Base-by-base conservation (phyloP, 805 yeast species). In the Ogataea angusta region DNA sequence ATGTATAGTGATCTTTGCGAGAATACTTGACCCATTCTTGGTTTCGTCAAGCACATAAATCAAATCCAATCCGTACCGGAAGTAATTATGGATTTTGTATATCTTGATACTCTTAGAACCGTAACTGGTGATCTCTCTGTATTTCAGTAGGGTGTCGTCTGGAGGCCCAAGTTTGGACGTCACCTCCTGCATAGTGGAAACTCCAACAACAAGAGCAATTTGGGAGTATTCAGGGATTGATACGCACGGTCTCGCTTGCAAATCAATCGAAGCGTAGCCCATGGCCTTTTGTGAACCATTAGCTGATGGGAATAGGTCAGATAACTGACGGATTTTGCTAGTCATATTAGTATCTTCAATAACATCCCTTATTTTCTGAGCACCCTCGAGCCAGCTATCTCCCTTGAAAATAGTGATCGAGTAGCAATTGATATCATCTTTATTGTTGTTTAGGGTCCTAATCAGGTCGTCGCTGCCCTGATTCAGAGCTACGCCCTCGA, bases 161-260 rank as follows among this genome's bases (percentile, higher is more conserved):
- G 85, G 84, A 2, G 81, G 78, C 0, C 85, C 85, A 15, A 79
- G 56, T 0, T 60, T 51, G 14, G 63, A 57, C 6, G 78, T 47
- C 0, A 76, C 58, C 16, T 71, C 73, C 46, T 74, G 79, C 59
- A 77, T 76, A 1, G 73, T 60, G 2, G 79, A 70, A 23, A 52
- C 31, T 0, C 78, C 77, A 3, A 78, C 55, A 12, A 18, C 13
- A 14, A 39, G 8, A 16, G 21, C 10, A 30, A 19, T 7, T 7
- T 19, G 9, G 21, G 21, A 6, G 10, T 19, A 19, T 19, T 19
- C 21, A 3, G 21, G 21, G 9, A 19, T 19, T 19, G 21, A 19
- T 9, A 19, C 21, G 21, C 21, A 6, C 10, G 21, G 21, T 19
- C 21, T 19, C 9, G 21, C 21, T 3, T 19, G 21, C 21, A 19